A percentile compares a stretch with the other conserved stretches of the same genome.
Evolutionary conservation across 352 stramenopile species (phyloP).

Genomic region (Phytophthora hybrid): DNA sequence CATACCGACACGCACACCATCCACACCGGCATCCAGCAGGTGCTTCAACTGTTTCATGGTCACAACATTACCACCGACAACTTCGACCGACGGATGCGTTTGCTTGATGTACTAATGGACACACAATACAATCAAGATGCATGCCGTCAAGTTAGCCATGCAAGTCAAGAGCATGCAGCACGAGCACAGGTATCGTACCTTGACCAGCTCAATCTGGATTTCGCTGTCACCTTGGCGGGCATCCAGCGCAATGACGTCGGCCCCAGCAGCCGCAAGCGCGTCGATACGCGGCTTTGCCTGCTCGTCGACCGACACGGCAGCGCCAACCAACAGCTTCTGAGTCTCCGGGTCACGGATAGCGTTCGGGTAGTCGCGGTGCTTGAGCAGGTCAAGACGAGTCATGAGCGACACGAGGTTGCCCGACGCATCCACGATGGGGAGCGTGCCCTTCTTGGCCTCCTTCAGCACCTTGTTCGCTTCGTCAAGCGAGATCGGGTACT

Average conservation of each 20-base stretch:
- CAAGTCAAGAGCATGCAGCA: not conserved
- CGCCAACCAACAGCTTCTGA: conserved; percentile 94
- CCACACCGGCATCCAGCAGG: conserved; percentile 97
- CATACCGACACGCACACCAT: conserved; percentile 99
- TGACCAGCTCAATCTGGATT: conserved; percentile 73
- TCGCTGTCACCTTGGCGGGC: conserved; percentile 97
- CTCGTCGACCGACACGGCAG: conserved; percentile 95
- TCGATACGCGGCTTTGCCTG: conserved; percentile 92
- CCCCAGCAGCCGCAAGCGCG: conserved; percentile 91
- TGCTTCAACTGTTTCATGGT: conserved; percentile 96
- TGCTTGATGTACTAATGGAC: conserved; percentile 90
- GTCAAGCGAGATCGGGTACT: conserved; percentile 93
- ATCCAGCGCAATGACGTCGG: conserved; percentile 98
- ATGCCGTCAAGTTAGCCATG: conserved; percentile 6
- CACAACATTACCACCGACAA: conserved; percentile 99
- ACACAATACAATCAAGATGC: not conserved
- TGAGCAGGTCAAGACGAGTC: conserved; percentile 96
- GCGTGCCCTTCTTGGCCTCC: conserved; percentile 98
- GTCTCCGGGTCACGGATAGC: conserved; percentile 95
- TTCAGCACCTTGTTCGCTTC: conserved; percentile 98
- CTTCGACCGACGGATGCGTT: conserved; percentile 90
- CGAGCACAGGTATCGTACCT: conserved; percentile 28
- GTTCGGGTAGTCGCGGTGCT: conserved; percentile 96
- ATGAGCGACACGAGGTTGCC: conserved; percentile 97
- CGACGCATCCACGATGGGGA: conserved; percentile 97